Evolutionary conservation across 441 rosid genomes (phyloP).

Genomic region (Francoa sonchifolia): DNA sequence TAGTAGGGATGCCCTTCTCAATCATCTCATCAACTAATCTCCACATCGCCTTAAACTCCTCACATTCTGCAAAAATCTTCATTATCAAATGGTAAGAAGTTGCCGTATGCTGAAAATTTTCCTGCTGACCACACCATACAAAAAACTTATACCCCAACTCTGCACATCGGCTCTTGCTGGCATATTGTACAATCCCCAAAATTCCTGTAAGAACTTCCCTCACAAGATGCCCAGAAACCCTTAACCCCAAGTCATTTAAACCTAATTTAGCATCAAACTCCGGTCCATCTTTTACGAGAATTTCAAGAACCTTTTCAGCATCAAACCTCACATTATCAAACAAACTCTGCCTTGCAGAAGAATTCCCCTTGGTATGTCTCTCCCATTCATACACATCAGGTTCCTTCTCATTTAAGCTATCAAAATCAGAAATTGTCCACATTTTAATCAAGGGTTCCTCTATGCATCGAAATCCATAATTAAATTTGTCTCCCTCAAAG

Average conservation of each 20-base stretch:
- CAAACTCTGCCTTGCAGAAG: slow-evolving; percentile 24
- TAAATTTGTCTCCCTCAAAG: slow-evolving; percentile 20
- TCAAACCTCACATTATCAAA: slow-evolving; percentile 24
- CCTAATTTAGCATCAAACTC: slow-evolving; percentile 49
- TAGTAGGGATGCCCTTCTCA: slow-evolving; percentile 57
- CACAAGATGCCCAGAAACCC: slow-evolving; percentile 68
- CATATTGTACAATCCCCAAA: slow-evolving; percentile 32
- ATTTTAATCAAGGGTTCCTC: slow-evolving; percentile 48
- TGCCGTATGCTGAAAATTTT: slow-evolving; percentile 43
- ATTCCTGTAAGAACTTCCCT: slow-evolving; percentile 68
- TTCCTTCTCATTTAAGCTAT: slow-evolving; percentile 19
- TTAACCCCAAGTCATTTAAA: slow-evolving; percentile 40
- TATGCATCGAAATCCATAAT: slow-evolving; percentile 27
- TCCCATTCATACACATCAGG: slow-evolving; percentile 10
- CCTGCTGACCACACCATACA: slow-evolving; percentile 54
- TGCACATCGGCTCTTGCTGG: slow-evolving; percentile 49
- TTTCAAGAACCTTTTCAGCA: slow-evolving; percentile 43
- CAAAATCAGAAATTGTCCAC: slow-evolving; percentile 24
- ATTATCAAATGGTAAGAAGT: slow-evolving; percentile 59
- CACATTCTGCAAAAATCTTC: slow-evolving; percentile 70
- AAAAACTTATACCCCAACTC: slow-evolving; percentile 71
- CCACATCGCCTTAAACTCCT: slow-evolving; percentile 83
- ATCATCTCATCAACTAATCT: slow-evolving; percentile 79
- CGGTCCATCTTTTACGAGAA: slow-evolving; percentile 63
- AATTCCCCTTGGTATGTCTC: slow-evolving; percentile 2